These are phyloP conservation scores for Talaromyces thailandensis DNA, from an alignment of 495 filamentous ascomycete genomes.

Conservation along the genomic window DNA sequence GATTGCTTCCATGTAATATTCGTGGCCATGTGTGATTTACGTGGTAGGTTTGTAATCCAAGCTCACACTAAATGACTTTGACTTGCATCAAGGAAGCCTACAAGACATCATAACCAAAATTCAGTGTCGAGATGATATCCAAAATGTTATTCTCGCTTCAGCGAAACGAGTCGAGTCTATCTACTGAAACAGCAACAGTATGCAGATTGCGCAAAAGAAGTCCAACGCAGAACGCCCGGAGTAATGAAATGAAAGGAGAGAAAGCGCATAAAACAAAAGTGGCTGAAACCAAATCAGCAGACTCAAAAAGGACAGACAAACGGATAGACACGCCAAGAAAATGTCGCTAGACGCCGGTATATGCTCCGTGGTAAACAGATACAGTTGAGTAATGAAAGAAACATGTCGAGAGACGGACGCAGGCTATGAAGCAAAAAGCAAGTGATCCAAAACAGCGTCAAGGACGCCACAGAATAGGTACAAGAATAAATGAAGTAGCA, in stretches of 20 bases:
- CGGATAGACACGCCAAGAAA: neutral
- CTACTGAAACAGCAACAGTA: neutral
- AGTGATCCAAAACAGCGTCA: neutral
- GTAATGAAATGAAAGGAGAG: neutral
- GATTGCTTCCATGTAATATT: too few species aligned
- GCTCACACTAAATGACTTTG: too few species aligned
- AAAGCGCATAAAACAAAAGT: neutral
- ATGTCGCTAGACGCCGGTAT: neutral
- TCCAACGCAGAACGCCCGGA: neutral
- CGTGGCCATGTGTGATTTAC: too few species aligned
- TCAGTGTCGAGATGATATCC: neutral
- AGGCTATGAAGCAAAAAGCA: neutral
- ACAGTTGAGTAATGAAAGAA: neutral
- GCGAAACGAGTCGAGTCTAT: neutral
- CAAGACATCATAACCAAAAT: neutral
- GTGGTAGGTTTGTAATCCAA: too few species aligned
- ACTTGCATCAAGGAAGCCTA: too few species aligned
- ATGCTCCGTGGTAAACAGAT: neutral
- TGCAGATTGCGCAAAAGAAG: neutral
- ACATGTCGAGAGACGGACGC: neutral
- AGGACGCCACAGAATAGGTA: neutral
- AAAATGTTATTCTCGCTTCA: neutral
- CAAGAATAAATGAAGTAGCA: conserved; percentile 3
- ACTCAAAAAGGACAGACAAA: neutral
- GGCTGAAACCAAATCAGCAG: neutral